These are phyloP conservation scores for Cutaneotrichosporon spelunceum DNA, from an alignment of 1,284 basidiomycete species.

Conservation along the genomic window DNA sequence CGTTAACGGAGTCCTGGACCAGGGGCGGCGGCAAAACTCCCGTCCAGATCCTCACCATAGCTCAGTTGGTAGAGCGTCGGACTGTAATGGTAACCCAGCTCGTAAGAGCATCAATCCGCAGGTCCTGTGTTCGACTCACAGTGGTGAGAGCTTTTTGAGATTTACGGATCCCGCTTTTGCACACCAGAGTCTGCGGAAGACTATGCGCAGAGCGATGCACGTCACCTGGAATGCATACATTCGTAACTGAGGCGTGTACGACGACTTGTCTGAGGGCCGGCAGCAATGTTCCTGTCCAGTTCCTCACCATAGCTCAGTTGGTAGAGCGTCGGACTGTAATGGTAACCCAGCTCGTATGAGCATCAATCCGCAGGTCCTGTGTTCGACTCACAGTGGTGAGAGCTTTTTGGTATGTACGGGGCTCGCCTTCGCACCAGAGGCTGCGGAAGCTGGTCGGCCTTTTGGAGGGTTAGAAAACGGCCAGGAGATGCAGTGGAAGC, in stretches of 20 bases:
- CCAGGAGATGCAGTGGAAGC: no score
- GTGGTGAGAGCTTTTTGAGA: slow-evolving; percentile 3
- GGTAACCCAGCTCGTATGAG: not conserved
- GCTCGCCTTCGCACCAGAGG: no score
- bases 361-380: slow-evolving; percentile 8
- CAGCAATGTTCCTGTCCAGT: not conserved
- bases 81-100: not conserved
- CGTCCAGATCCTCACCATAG: not conserved
- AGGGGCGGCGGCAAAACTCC: not conserved
- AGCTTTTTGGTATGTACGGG: not conserved
- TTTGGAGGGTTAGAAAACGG: not conserved
- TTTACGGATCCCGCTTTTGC: no score
- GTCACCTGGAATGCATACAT: not conserved
- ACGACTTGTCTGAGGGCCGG: not conserved
- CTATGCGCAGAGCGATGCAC: no score
- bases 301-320: slow-evolving; percentile 9
- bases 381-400: slow-evolving; percentile 9
- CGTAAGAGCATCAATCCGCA: not conserved
- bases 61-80: slow-evolving; percentile 1
- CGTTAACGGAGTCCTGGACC: not conserved
- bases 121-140: slow-evolving; percentile 7
- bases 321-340: slow-evolving; percentile 11
- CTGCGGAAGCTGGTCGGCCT: not conserved
- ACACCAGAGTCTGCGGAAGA: not conserved
- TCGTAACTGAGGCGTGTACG: not conserved